Evolutionary conservation across 495 filamentous ascomycete species (phyloP).

Genomic region (Tuber indicum): DNA sequence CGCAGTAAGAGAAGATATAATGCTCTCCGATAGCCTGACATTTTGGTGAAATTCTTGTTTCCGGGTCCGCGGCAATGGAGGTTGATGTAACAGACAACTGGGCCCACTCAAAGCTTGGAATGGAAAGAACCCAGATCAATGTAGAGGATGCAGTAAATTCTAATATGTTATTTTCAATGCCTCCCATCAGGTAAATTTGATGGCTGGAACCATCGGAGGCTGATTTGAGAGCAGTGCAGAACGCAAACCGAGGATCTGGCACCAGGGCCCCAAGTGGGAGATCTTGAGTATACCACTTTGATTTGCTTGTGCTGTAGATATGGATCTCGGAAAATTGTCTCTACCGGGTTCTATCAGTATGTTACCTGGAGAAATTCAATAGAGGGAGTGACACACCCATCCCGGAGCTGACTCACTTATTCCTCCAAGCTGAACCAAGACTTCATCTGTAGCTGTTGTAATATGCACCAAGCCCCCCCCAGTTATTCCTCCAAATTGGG

Average conservation of each 20-base stretch:
- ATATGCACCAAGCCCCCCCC: background rate
- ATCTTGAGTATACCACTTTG: constrained; percentile 16
- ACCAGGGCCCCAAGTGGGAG: background rate
- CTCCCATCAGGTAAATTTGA: constrained; percentile 13
- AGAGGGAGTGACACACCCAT: background rate
- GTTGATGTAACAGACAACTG: too few relatives aligned
- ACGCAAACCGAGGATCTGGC: constrained; percentile 7
- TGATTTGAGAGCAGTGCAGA: constrained; percentile 7
- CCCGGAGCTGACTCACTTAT: too few relatives aligned
- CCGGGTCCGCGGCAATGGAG: too few relatives aligned
- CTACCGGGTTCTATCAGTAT: background rate
- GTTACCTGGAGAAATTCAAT: background rate
- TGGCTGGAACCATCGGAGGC: constrained; percentile 16
- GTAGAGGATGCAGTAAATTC: too few relatives aligned
- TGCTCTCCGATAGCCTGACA: too few relatives aligned
- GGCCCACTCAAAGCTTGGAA: too few relatives aligned
- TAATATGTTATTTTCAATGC: too few relatives aligned
- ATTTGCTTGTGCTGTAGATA: constrained; percentile 16
- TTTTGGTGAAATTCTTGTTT: too few relatives aligned
- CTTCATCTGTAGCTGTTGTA: constrained; percentile 3
- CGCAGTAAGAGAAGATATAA: too few relatives aligned
- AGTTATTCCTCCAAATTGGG: background rate
- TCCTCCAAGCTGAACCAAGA: constrained; percentile 20
- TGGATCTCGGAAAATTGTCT: constrained; percentile 9
- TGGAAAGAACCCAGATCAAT: constrained; percentile 21